Evolutionary conservation across 75 land plant genomes (phyloP).

Genomic region (Pinus albicaulis): DNA sequence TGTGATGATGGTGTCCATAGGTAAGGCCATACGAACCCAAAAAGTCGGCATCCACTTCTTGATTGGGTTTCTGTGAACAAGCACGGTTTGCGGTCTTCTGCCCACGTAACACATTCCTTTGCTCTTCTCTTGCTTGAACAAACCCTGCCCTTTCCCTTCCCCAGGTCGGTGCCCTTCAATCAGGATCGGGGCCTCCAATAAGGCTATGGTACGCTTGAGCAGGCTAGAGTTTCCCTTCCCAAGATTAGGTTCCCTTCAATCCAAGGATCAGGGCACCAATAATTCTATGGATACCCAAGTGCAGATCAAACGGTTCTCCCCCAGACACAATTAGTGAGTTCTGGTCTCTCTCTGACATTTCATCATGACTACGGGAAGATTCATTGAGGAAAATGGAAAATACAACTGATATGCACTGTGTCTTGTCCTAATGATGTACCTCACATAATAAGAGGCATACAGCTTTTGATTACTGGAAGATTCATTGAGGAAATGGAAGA

Average conservation of each 20-base stretch:
- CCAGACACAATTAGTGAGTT: too few species aligned
- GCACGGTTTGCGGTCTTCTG: conserved; percentile 1
- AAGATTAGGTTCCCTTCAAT: not conserved
- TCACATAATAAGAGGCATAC: not conserved
- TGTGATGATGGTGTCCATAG: not conserved
- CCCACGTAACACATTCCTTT: conserved; percentile 9
- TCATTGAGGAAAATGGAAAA: not conserved
- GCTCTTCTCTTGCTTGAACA: not conserved
- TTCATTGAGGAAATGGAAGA: not conserved
- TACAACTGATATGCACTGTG: not conserved
- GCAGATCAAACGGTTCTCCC: not conserved
- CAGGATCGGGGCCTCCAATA: not conserved
- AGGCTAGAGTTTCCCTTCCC: too few species aligned
- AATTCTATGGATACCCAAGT: not conserved
- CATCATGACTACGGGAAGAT: not conserved
- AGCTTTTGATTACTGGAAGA: not conserved
- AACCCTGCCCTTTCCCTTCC: not conserved
- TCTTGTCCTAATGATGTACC: not conserved
- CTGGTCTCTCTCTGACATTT: not conserved
- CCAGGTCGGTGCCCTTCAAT: not conserved
- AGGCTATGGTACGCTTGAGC: too few species aligned
- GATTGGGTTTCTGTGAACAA: too few species aligned
- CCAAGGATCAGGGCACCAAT: not conserved
- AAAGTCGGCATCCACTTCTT: not conserved
- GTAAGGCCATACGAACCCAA: conserved; percentile 11